Base-by-base conservation (phyloP, 2,329 filamentous ascomycete genomes). In the Aspergillus pseudoterreus region DNA sequence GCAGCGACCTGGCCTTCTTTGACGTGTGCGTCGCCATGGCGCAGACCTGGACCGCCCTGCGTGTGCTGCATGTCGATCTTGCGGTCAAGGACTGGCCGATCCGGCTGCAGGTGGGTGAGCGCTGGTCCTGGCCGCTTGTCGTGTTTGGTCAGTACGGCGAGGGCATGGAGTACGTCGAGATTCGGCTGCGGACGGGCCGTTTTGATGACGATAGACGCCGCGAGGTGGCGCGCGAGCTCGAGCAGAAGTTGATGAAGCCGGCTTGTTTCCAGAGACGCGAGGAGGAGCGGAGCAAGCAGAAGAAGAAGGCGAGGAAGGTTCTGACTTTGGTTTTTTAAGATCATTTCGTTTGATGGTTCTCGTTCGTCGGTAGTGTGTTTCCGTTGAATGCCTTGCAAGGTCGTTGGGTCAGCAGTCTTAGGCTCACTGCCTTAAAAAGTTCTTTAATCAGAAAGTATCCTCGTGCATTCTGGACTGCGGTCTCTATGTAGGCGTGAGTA, bases 51-150 rank as follows among this genome's bases (percentile, higher is more conserved):
- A 46, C 27, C 9, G 43, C 39, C 2, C 42, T 64, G 47, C 45
- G 43, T 6, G 57, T 57, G 11, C 33, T 64, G 21, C 57, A 63
- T 45, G 43, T 60, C 19, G 22, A 55, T 17, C 11, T 61, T 38
- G 19, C 33, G 1, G 54, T 64, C 22, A 43, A 50, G 17, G 58
- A 63, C 42, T 59, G 59, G 54, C 59, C 62, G 0, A 58, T 62
- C 19, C 19, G 44, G 8, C 27, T 63, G 15, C 42, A 56, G 22
- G 33, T 62, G 6, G 58, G 57, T 1, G 61, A 64, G 30, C 30
- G 43, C 15, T 63, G 62, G 61, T 59, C 60, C 12, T 48, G 57
- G 45, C 60, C 60, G 3, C 43, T 60, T 19, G 45, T 62, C 22
- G 17, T 32, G 10, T 60, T 63, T 42, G 51, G 35, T 6, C 38